Percentiles rank a stretch among this genome's conserved stretches.
Conservation (phyloP, 345 rosid genomes). For the Eucalyptus polybractea region DNA sequence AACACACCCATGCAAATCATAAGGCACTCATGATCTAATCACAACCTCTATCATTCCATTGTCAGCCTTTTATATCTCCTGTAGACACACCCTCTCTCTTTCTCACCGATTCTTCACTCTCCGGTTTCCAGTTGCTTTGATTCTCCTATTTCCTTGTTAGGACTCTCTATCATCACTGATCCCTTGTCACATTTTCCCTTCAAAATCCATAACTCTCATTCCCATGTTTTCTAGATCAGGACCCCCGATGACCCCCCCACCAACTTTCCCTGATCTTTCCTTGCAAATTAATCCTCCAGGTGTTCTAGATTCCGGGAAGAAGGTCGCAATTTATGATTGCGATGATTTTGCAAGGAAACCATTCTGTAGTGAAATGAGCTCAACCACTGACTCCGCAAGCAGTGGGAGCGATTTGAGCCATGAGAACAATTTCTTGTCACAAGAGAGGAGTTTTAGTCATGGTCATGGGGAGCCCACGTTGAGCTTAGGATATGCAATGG, state of each 20-base stretch:
- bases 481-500: constrained; percentile 42
- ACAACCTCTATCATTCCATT: constrained; percentile 7
- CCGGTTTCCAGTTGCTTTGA: neutral
- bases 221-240: constrained; percentile 6
- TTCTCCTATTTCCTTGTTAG: constrained; percentile 4
- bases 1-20: constrained; percentile 62
- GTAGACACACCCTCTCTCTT: neutral
- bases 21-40: constrained; percentile 86
- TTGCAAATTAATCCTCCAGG: constrained; percentile 81
- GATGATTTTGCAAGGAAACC: neutral
- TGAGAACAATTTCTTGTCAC: constrained; percentile 31
- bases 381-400: constrained; percentile 63
- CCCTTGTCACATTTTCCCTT: neutral
- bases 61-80: neutral
- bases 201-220: neutral
- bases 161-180: neutral
- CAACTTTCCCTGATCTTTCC: constrained; percentile 57
- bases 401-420: constrained; percentile 59
- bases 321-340: neutral
- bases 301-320: constrained; percentile 4
- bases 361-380: constrained; percentile 30
- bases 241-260: constrained; percentile 2
- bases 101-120: neutral
- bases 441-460: constrained; percentile 2
- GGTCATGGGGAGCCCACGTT: constrained; percentile 25